These are phyloP conservation scores for Chaetomiaceae sp. DNA, from an alignment of 2,329 filamentous ascomycete species.

Conservation along the genomic window DNA sequence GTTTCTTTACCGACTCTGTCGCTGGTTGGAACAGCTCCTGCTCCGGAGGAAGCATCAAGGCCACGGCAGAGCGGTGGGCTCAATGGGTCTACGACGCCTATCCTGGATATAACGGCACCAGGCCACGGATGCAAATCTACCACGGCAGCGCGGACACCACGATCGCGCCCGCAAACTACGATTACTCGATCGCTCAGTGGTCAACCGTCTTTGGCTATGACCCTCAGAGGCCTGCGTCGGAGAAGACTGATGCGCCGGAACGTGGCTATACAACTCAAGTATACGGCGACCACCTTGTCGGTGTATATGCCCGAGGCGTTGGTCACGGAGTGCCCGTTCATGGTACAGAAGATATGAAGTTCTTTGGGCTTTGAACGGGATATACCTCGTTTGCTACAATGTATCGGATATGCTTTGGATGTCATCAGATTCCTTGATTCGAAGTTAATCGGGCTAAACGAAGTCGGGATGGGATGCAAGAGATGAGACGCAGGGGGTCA, in stretches of 20 bases:
- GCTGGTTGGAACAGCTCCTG: background rate
- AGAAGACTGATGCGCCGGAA: background rate
- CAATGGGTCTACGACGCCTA: background rate
- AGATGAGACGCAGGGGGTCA: too few relatives aligned
- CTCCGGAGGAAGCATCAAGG: background rate
- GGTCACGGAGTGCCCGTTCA: background rate
- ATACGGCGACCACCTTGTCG: background rate
- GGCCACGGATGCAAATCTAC: background rate
- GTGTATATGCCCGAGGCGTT: background rate
- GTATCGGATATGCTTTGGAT: too few relatives aligned
- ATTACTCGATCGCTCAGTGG: background rate
- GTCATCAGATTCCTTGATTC: too few relatives aligned
- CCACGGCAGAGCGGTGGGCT: background rate
- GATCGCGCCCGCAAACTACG: background rate
- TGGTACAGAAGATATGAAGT: background rate
- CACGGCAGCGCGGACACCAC: background rate
- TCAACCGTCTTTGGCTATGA: background rate
- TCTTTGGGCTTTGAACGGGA: background rate
- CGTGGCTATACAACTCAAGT: background rate
- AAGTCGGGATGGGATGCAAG: too few relatives aligned
- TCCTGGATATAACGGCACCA: background rate
- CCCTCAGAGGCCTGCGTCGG: background rate
- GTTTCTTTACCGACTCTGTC: background rate
- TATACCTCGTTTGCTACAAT: too few relatives aligned
- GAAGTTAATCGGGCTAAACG: too few relatives aligned